A percentile compares a stretch with the other conserved stretches of the same genome.
These are phyloP conservation scores for Xylariomycetidae sp. DNA, from an alignment of 2,329 filamentous ascomycete species.

Conservation along the genomic window DNA sequence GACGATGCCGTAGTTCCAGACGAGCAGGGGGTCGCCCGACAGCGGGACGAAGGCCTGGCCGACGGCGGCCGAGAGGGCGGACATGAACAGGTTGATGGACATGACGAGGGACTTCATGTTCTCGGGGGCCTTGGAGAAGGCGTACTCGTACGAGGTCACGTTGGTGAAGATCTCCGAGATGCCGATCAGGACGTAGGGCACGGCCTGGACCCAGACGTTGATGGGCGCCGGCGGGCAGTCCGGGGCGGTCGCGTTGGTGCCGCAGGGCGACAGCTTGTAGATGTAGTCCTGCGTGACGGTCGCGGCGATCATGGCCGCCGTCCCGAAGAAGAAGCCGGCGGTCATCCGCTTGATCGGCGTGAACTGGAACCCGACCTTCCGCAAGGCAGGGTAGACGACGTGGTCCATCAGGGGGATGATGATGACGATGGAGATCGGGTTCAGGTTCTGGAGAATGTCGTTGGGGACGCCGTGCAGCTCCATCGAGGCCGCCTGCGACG, in stretches of 20 bases:
- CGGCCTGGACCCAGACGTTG: conserved; percentile 48
- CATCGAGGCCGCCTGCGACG: conserved; percentile 37
- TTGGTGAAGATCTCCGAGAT: conserved; percentile 55
- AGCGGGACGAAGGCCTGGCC: conserved; percentile 38
- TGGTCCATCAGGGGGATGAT: conserved; percentile 48
- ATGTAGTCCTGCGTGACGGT: too few relatives aligned
- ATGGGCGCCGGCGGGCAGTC: too few relatives aligned
- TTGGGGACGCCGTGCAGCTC: conserved; percentile 50
- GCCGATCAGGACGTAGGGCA: conserved; percentile 46
- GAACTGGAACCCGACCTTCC: conserved; percentile 47
- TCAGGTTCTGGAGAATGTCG: conserved; percentile 56
- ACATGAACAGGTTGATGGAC: conserved; percentile 53
- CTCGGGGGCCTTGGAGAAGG: conserved; percentile 62
- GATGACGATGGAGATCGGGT: conserved; percentile 57
- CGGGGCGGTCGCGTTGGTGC: too few relatives aligned
- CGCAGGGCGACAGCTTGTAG: too few relatives aligned
- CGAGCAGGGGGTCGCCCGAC: conserved; percentile 37
- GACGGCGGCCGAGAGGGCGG: conserved; percentile 50
- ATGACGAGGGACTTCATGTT: conserved; percentile 59
- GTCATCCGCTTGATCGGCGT: conserved; percentile 55
- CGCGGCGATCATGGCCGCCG: too few relatives aligned
- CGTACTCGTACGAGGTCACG: conserved; percentile 63
- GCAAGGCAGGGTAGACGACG: conserved; percentile 53
- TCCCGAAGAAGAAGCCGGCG: conserved; percentile 50
- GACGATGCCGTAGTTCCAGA: conserved; percentile 26